Conservation (phyloP, 306 rosid species). For the Crotalaria pallida region DNA sequence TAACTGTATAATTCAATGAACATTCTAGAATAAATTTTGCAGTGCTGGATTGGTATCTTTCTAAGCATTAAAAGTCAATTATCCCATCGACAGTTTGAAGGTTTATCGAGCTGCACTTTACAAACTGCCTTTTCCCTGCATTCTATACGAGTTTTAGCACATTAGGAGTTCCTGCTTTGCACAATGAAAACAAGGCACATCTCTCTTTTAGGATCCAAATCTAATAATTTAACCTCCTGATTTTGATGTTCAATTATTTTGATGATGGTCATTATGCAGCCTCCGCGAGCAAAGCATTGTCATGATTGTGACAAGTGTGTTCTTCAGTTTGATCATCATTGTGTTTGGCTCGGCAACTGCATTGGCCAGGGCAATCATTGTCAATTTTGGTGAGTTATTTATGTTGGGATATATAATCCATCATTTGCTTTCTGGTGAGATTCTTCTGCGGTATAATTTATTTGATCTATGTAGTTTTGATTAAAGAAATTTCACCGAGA, state of each 20-base stretch:
- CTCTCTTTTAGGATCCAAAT: background rate
- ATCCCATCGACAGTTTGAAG: background rate
- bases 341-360: slow-evolving; percentile 99
- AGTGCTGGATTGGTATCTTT: slow-evolving; percentile 10
- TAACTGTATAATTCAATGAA: background rate
- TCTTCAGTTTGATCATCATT: slow-evolving; percentile 98
- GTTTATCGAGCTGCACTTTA: slow-evolving; percentile 4
- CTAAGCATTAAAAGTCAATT: background rate
- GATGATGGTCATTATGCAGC: slow-evolving; percentile 50
- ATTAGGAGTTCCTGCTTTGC: slow-evolving; percentile 1
- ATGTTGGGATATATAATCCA: slow-evolving; percentile 8
- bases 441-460: background rate
- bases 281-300: slow-evolving; percentile 95
- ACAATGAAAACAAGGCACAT: background rate
- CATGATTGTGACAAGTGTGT: slow-evolving; percentile 95
- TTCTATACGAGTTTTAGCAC: slow-evolving; percentile 13
- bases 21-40: background rate
- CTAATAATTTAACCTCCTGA: slow-evolving; percentile 13
- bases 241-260: slow-evolving; percentile 21
- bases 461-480: background rate
- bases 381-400: slow-evolving; percentile 81
- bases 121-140: slow-evolving; percentile 2
- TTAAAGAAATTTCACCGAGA: slow-evolving; percentile 8
- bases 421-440: slow-evolving; percentile 3
- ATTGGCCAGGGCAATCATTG: slow-evolving; percentile 94